phyloP scores from a whole-genome alignment of 2,329 filamentous ascomycete genomes.

The Tricladium varicosporioides region DNA sequence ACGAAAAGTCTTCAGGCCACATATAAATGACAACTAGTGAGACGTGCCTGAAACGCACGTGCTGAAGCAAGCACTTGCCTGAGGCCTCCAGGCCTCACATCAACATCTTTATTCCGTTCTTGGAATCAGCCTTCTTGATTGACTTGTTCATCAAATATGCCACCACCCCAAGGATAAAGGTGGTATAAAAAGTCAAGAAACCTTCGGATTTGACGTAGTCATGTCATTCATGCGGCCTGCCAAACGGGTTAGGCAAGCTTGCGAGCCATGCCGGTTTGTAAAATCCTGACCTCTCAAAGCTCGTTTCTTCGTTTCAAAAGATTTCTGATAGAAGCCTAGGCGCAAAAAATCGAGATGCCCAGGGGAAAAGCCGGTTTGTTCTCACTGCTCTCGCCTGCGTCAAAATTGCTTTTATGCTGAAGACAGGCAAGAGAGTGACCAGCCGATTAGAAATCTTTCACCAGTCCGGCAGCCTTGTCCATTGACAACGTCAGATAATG shows the following conservation, averaged over 20 bases:
- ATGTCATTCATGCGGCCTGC: conserved; percentile 30
- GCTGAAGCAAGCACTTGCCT: too few species aligned
- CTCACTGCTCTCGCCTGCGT: conserved; percentile 46
- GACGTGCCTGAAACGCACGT: too few species aligned
- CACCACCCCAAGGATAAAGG: too few species aligned
- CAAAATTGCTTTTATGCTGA: conserved; percentile 46
- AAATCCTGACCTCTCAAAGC: not conserved
- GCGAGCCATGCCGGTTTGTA: conserved; percentile 37
- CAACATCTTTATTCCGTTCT: too few species aligned
- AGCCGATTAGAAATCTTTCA: conserved; percentile 13
- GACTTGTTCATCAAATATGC: too few species aligned
- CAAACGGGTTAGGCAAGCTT: conserved; percentile 34
- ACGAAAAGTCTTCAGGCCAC: too few species aligned
- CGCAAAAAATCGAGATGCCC: conserved; percentile 52
- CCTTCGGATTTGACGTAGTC: too few species aligned
- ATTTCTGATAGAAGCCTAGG: conserved; percentile 30
- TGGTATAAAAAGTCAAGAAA: too few species aligned
- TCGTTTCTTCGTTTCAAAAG: not conserved
- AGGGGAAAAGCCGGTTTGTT: conserved; percentile 48
- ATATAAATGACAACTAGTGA: too few species aligned
- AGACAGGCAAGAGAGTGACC: conserved; percentile 18
- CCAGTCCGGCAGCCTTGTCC: conserved; percentile 6
- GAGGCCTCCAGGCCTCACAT: too few species aligned
- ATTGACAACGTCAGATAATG: not conserved
- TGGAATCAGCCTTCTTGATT: too few species aligned